Evolutionary conservation across 345 rosid genomes (phyloP), one percentile per base, ranked within the genome.

Genomic region (Toxicodendron radicans): DNA sequence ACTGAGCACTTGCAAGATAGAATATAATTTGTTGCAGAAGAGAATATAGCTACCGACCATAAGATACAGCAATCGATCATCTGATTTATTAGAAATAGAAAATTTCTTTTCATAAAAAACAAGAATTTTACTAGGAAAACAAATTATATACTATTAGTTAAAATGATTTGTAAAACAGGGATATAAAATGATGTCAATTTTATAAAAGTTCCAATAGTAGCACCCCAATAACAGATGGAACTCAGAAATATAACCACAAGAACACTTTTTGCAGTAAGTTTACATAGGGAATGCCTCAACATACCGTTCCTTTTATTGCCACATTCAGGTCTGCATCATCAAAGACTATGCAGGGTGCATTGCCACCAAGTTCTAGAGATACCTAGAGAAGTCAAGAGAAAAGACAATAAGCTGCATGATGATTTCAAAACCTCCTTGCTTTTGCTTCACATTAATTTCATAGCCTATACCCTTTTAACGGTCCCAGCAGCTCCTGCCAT

Each of bases 271-370:
- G 70, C n/a, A 21, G 58, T 13, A 62, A 8, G 17, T 17, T 68
- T 59, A 48, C 24, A 20, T 10, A 68, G 32, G 57, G 13, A 33
- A 52, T 18, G 43, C 17, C 57, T 45, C 38, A 73, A 87, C 98
- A 84, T 84, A 95, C 99, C n/a, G 91, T 51, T 88, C 98, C 99
- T 82, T 91, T 95, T 45, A 95, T 92, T 61, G 98, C 98, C 63
- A 91, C 98, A 56, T 91, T 95, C 78, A 93, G 63, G 83, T 93
- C 91, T 23, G 99, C 99, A 76, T 91, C 97, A 81, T 95, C 93
- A 86, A 95, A 95, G 74, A 95, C 83, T 75, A 95, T 95, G 86
- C 97, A 95, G 62, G 97, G 99, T 70, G 99, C 99, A 79, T 93
- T 93, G 68, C 99, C 99, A 18, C 97, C 99, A 62, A 95, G 98